Conservation (phyloP, 1,284 basidiomycete species). For the Wallemia hederae region DNA sequence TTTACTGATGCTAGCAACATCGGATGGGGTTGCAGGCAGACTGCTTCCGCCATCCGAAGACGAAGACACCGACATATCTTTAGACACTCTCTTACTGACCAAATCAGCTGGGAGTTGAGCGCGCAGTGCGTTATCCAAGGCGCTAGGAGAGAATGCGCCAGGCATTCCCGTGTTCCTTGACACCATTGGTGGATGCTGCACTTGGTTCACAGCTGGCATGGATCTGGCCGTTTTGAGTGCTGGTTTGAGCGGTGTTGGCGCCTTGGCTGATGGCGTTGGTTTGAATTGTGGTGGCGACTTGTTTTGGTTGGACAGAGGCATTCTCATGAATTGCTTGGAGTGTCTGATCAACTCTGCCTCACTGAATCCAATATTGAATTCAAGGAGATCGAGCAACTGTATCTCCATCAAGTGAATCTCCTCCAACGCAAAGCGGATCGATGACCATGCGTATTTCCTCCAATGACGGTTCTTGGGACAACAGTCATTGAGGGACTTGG, state of each 20-base stretch:
- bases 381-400: slow-evolving; percentile 61
- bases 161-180: not conserved
- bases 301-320: not conserved
- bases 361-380: slow-evolving; percentile 14
- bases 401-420: slow-evolving; percentile 85
- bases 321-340: not conserved
- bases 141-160: not conserved
- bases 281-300: not conserved
- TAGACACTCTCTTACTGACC: not conserved
- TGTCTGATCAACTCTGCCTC: not conserved
- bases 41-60: not conserved
- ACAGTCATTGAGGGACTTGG: slow-evolving; percentile 1
- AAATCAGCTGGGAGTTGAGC: not conserved
- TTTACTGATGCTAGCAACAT: not conserved
- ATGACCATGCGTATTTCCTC: not conserved
- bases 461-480: not conserved
- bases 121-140: not conserved
- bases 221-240: not conserved
- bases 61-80: not conserved
- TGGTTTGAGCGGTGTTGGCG: not conserved
- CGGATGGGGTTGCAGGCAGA: not conserved
- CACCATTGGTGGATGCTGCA: not conserved
- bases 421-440: not conserved
- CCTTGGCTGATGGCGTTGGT: not conserved
- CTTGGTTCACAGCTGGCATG: not conserved